Evolutionary conservation across 345 rosid species (phyloP), one percentile per base, ranked within the genome.

Genomic region (Passiflora organensis): DNA sequence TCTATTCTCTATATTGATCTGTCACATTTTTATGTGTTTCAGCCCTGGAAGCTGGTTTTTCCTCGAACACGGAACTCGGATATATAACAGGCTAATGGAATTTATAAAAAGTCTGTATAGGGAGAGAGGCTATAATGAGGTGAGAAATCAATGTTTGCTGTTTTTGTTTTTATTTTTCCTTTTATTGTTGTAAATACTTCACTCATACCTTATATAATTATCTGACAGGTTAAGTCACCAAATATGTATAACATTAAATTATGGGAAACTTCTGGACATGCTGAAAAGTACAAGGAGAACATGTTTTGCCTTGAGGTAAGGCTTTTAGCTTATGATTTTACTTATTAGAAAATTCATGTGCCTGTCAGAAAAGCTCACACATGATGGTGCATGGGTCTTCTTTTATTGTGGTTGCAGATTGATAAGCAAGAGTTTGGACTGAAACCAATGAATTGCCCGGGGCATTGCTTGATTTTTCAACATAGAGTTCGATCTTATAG

Each of bases 11-110:
- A 28, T 37, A 57, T 43, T 67, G 48, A 38, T 51, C 47, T 53
- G 41, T 61, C 23, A 13, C 53, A 34, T 53, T 65, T 50, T 28
- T 66, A 24, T 62, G 59, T 39, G 58, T 74, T 73, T 67, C 85
- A 94, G 99, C 74, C 99, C 97, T 37, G 97, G 97, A 61, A 89
- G 99, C 75, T 94, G 88, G 91, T 94, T 94, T 76, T 87, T 94
- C 74, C 95, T 86, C 72, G 97, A 96, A 0, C 83, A 73, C 25
- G 97, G 99, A 47, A 72, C 96, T 64, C 82, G 90, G 59, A 69
- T 94, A 44, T 94, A 94, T 76, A 94, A 83, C 79, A 89, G 83
- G 71, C 59, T 94, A 42, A 71, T 80, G 84, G 85, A 76, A 8
- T 94, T 94, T 70, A 94, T 94, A 34, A 66, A 75, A 60, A 65